Evolutionary conservation across 2,329 filamentous ascomycete genomes (phyloP).

Genomic region (Nectriaceae sp.): DNA sequence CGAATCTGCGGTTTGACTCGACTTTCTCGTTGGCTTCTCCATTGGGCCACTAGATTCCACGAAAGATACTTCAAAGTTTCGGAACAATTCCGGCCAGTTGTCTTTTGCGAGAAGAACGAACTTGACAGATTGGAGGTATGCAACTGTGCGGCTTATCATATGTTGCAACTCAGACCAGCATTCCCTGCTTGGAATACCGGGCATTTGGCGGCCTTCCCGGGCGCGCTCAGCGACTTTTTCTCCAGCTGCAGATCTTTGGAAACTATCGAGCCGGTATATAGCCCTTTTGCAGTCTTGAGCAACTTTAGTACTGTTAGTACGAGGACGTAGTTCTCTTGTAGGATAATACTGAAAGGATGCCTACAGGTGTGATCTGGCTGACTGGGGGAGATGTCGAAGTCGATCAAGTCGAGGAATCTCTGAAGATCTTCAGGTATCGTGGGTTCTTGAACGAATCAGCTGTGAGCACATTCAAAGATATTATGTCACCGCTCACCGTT

Average conservation of each 20-base stretch:
- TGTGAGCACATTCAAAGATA: too few species aligned
- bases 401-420: too few species aligned
- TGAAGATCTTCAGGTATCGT: too few species aligned
- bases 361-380: too few species aligned
- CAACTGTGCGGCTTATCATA: conserved; percentile 14
- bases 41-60: conserved; percentile 21
- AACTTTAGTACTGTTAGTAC: too few species aligned
- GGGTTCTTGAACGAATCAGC: too few species aligned
- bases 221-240: conserved; percentile 7
- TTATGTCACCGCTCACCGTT: too few species aligned
- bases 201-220: conserved; percentile 2
- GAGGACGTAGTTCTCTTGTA: too few species aligned
- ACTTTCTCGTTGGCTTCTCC: conserved; percentile 2
- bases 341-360: too few species aligned
- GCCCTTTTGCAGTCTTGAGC: not conserved
- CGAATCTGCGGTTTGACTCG: conserved; percentile 8
- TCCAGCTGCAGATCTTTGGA: not conserved
- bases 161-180: conserved; percentile 27
- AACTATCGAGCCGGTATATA: not conserved
- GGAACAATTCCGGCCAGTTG: conserved; percentile 30
- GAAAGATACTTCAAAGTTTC: conserved; percentile 24
- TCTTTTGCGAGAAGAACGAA: conserved; percentile 16
- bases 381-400: too few species aligned
- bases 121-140: conserved; percentile 17
- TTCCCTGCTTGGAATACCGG: conserved; percentile 5